Base-by-base conservation (phyloP, 306 rosid species). In the Cicer pinnatifidum region DNA sequence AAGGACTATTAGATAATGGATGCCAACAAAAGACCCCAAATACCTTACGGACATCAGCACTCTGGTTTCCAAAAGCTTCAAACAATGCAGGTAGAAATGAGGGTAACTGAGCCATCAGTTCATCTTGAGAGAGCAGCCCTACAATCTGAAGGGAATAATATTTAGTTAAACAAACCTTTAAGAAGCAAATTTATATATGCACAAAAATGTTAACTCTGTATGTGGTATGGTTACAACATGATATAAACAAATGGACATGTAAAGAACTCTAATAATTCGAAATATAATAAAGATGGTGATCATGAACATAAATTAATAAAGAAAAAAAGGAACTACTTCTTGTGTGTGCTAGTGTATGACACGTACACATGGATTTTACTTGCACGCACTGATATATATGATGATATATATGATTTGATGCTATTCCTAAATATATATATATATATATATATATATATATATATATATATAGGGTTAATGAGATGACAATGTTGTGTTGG, bases 21-120 rank as follows among this genome's bases (percentile, higher is more conserved):
- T 53, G 75, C 68, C 61, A 67, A 63, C 17, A 57, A 59, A 71
- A 35, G 46, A 64, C 40, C 7, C 56, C 15, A 20, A 4, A 72
- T 86, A 95, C 99, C 99, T 95, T 95, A 44, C 99, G 97, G 73
- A 95, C 96, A 79, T 95, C 99, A 2, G 99, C 99, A 82, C 97
- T 95, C 81, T 84, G 97, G 82, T 91, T 90, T 80, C 99, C 97
- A 70, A 95, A 95, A 17, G 97, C 99, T 85, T 91, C 97, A 75
- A 95, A 95, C 77, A 95, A 85, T 58, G 97, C 87, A 80, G 99
- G 99, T 81, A 95, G 82, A 85, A 95, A 95, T 12, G 97, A 90
- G 48, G 99, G 96, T 45, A 95, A 75, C 71, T 90, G 97, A 78
- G 88, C 74, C 96, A 90, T 87, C 81, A 95, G 72, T 81, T 91